Evolutionary conservation across 176 grass and related monocot genomes (phyloP).

Genomic region (Triticum urartu): DNA sequence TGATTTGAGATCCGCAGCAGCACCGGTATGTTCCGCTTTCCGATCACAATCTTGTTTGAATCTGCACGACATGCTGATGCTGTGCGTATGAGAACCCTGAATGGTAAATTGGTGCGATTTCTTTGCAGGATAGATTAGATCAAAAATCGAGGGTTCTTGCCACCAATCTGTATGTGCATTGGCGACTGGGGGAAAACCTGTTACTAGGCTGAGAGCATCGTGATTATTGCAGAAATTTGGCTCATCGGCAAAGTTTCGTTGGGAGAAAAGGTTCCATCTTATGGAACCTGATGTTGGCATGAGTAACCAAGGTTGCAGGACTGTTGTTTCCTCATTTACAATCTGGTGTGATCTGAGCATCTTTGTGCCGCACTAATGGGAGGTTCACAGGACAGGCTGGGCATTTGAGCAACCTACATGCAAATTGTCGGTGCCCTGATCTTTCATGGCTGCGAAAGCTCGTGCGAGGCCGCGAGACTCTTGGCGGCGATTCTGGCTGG

Average conservation of each 20-base stretch:
- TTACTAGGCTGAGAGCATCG: constrained; percentile 17
- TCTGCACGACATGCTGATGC: constrained; percentile 9
- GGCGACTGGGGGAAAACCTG: neutral
- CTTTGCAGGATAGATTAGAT: constrained; percentile 31
- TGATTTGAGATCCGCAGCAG: constrained; percentile 10
- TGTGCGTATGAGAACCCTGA: constrained; percentile 23
- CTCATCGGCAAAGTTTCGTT: neutral
- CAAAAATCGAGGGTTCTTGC: too few species aligned
- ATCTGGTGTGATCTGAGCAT: constrained; percentile 29
- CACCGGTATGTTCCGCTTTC: constrained; percentile 28
- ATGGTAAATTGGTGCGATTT: neutral
- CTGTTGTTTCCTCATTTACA: neutral
- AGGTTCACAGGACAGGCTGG: neutral
- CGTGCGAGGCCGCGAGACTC: constrained; percentile 24
- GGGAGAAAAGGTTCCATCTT: neutral
- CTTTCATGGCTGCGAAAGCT: constrained; percentile 41
- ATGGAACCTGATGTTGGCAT: neutral
- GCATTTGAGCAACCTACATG: constrained; percentile 40
- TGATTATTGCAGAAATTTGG: neutral
- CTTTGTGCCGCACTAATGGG: constrained; percentile 25
- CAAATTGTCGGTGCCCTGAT: constrained; percentile 23
- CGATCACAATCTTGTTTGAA: neutral
- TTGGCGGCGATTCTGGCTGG: constrained; percentile 46
- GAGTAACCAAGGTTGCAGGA: constrained; percentile 13
- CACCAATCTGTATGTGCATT: too few species aligned